Conservation (phyloP, 2,329 filamentous ascomycete genomes). For the Penicillium sp. region DNA sequence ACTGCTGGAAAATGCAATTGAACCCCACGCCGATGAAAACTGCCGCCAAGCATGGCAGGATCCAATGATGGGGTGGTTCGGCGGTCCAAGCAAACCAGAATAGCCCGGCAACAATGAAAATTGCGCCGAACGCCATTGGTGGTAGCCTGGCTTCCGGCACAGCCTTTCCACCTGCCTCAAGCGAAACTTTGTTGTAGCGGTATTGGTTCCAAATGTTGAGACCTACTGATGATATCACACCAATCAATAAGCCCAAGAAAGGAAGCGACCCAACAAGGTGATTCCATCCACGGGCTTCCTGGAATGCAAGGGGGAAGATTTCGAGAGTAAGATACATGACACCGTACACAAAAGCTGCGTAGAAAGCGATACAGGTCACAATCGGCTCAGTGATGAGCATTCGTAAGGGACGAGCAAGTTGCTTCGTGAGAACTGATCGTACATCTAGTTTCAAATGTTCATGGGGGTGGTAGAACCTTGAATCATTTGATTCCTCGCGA, state of each 20-base stretch:
- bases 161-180: slow-evolving; percentile 28
- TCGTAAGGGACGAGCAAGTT: slow-evolving; percentile 5
- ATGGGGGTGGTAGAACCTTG: slow-evolving; percentile 48
- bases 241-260: slow-evolving; percentile 48
- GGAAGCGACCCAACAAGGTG: slow-evolving; percentile 44
- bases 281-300: slow-evolving; percentile 42
- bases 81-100: slow-evolving; percentile 51
- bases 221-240: slow-evolving; percentile 42
- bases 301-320: slow-evolving; percentile 52
- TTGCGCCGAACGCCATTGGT: slow-evolving; percentile 49
- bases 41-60: slow-evolving; percentile 12
- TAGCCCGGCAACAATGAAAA: slow-evolving; percentile 46
- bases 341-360: slow-evolving; percentile 50
- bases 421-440: slow-evolving; percentile 9
- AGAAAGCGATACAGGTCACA: slow-evolving; percentile 48
- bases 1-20: slow-evolving; percentile 50
- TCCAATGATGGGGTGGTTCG: slow-evolving; percentile 19
- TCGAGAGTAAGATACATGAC: slow-evolving; percentile 52
- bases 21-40: slow-evolving; percentile 51
- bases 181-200: slow-evolving; percentile 38
- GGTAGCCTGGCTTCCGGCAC: slow-evolving; percentile 47
- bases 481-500: slow-evolving; percentile 42
- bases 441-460: slow-evolving; percentile 46
- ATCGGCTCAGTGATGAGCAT: slow-evolving; percentile 54
- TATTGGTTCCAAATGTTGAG: slow-evolving; percentile 48